A percentile compares a stretch with the other conserved stretches of the same genome.
Evolutionary conservation across 208 protist species (phyloP).

Genomic region (Trypanosoma vivax): DNA sequence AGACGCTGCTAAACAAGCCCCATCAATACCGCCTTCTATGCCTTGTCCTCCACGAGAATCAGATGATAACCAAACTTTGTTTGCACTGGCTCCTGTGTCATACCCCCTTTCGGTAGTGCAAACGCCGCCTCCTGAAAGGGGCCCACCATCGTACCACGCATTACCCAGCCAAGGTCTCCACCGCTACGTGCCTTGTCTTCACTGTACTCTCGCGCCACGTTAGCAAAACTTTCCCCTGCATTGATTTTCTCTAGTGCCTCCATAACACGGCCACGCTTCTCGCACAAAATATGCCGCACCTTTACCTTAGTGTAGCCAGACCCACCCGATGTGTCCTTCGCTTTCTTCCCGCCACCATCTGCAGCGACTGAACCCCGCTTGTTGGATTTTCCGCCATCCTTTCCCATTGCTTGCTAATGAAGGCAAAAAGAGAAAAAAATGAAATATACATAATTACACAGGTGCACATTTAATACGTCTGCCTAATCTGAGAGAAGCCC

Average conservation of each 20-base stretch:
- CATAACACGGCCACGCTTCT: slow-evolving; percentile 15
- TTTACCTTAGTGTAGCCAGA: slow-evolving; percentile 30
- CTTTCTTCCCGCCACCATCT: slow-evolving; percentile 8
- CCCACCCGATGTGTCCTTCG: slow-evolving; percentile 23
- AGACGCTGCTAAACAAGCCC: background rate
- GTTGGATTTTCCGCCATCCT: slow-evolving; percentile 11
- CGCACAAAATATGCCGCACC: slow-evolving; percentile 29
- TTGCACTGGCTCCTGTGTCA: slow-evolving; percentile 29
- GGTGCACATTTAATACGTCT: background rate
- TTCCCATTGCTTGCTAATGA: background rate
- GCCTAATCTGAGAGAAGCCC: no score
- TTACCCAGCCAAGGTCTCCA: slow-evolving; percentile 26
- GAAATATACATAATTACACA: background rate
- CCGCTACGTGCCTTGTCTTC: slow-evolving; percentile 26
- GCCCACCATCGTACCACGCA: slow-evolving; percentile 29
- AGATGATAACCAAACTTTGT: slow-evolving; percentile 41
- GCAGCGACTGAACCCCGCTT: background rate
- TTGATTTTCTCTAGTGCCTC: slow-evolving; percentile 22
- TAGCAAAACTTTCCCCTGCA: slow-evolving; percentile 19
- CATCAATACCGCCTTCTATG: background rate
- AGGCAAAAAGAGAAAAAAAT: background rate
- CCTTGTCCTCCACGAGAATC: slow-evolving; percentile 33
- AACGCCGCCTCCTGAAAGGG: slow-evolving; percentile 30
- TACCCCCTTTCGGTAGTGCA: slow-evolving; percentile 23
- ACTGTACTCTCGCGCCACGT: slow-evolving; percentile 29